A percentile compares a stretch with the other conserved stretches of the same genome.
Evolutionary conservation across 2,329 filamentous ascomycete species (phyloP).

Genomic region (Nemania sp.): DNA sequence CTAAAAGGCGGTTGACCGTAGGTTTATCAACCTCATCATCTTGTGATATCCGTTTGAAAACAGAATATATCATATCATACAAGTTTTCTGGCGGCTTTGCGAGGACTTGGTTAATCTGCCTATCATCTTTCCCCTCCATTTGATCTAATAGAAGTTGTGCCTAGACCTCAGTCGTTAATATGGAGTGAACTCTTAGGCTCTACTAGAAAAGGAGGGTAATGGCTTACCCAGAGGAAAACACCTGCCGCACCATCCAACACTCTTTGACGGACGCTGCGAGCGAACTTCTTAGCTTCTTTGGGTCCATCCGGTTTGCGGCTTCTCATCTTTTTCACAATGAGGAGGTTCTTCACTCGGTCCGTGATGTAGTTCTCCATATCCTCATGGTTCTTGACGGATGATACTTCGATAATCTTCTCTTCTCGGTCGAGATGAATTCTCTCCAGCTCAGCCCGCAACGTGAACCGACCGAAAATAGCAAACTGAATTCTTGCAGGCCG

Average conservation of each 20-base stretch:
- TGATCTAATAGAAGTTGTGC: slow-evolving; percentile 22
- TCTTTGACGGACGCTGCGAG: slow-evolving; percentile 15
- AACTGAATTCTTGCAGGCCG: slow-evolving; percentile 23
- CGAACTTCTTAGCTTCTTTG: slow-evolving; percentile 21
- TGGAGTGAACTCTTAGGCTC: neutral
- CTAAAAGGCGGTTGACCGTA: slow-evolving; percentile 17
- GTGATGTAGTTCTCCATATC: slow-evolving; percentile 27
- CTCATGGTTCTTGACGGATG: slow-evolving; percentile 20
- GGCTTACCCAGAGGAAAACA: slow-evolving; percentile 19
- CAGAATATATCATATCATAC: slow-evolving; percentile 25
- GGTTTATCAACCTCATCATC: slow-evolving; percentile 20
- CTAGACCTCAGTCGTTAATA: neutral
- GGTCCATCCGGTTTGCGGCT: slow-evolving; percentile 20
- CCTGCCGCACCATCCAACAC: slow-evolving; percentile 26
- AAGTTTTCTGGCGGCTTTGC: slow-evolving; percentile 21
- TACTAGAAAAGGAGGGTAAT: neutral
- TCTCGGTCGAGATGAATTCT: slow-evolving; percentile 22
- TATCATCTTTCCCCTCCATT: slow-evolving; percentile 26
- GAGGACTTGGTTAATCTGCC: slow-evolving; percentile 19
- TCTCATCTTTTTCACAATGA: slow-evolving; percentile 23
- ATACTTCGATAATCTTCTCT: slow-evolving; percentile 25
- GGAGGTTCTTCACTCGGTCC: slow-evolving; percentile 14
- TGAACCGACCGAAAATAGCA: slow-evolving; percentile 19
- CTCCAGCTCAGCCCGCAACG: slow-evolving; percentile 16
- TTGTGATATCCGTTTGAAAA: slow-evolving; percentile 22